These are phyloP conservation scores for Claviceps citrina DNA, from an alignment of 2,329 filamentous ascomycete species.

Conservation along the genomic window DNA sequence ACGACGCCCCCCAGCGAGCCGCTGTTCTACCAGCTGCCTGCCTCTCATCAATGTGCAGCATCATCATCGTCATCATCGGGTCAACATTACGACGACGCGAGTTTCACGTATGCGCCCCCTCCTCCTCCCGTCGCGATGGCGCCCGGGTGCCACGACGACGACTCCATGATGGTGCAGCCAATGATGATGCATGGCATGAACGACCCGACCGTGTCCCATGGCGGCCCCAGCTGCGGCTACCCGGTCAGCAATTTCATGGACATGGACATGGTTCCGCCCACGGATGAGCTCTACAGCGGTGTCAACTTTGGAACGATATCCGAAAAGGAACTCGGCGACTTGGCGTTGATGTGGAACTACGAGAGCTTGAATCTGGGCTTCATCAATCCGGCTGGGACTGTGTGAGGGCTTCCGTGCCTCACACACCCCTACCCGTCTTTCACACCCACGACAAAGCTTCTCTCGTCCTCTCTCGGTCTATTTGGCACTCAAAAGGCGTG, in stretches of 20 bases:
- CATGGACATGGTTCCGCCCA: slow-evolving; percentile 8
- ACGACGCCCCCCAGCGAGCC: slow-evolving; percentile 4
- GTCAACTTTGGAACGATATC: slow-evolving; percentile 15
- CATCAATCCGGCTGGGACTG: slow-evolving; percentile 8
- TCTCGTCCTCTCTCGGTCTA: too few species aligned
- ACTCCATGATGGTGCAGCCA: background rate
- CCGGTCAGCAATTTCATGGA: slow-evolving; percentile 3
- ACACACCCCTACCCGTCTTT: too few species aligned
- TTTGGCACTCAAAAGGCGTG: too few species aligned
- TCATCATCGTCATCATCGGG: background rate
- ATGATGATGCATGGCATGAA: slow-evolving; percentile 2
- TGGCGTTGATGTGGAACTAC: slow-evolving; percentile 21
- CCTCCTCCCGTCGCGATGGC: background rate
- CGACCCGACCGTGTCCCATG: background rate
- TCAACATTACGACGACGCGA: background rate
- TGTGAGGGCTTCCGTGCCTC: too few species aligned
- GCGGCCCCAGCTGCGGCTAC: background rate
- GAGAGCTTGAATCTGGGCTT: slow-evolving; percentile 19
- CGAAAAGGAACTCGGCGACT: slow-evolving; percentile 19
- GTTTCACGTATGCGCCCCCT: background rate
- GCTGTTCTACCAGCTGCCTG: background rate
- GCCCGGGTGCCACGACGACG: background rate
- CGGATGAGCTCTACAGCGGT: slow-evolving; percentile 6
- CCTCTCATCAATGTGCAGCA: too few species aligned
- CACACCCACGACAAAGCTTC: too few species aligned